phyloP scores from a whole-genome alignment of 1,284 basidiomycete genomes.

The Melampsora abietis-canadensis region DNA sequence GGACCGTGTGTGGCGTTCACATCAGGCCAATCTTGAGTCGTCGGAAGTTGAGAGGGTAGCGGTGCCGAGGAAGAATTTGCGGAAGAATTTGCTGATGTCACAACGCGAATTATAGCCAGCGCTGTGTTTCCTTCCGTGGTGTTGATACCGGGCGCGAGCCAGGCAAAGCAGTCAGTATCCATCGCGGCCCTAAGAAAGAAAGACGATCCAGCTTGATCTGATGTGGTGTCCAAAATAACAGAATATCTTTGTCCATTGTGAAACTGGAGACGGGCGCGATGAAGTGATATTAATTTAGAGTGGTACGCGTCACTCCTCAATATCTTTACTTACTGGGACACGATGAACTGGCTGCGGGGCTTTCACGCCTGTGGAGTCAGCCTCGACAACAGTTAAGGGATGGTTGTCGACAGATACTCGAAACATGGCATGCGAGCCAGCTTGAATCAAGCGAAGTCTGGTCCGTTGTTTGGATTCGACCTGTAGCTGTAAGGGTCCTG shows the following conservation, averaged over 20 bases:
- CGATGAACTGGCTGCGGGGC: slow-evolving; percentile 44
- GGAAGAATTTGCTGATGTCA: neutral
- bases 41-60: neutral
- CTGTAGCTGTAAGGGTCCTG: neutral
- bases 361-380: slow-evolving; percentile 22
- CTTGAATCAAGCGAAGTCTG: slow-evolving; percentile 57
- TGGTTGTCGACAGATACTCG: slow-evolving; percentile 48
- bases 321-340: slow-evolving; percentile 40
- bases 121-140: slow-evolving; percentile 33
- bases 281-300: neutral
- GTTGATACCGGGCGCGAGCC: slow-evolving; percentile 26
- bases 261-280: slow-evolving; percentile 28
- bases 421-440: slow-evolving; percentile 54
- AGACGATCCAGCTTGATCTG: slow-evolving; percentile 21
- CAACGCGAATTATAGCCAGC: slow-evolving; percentile 19
- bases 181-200: slow-evolving; percentile 16
- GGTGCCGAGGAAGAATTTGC: neutral
- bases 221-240: slow-evolving; percentile 45
- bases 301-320: neutral
- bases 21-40: slow-evolving; percentile 19
- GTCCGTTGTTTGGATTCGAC: slow-evolving; percentile 53
- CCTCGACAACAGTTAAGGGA: slow-evolving; percentile 44
- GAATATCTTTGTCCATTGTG: slow-evolving; percentile 49
- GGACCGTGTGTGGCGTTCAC: slow-evolving; percentile 12
- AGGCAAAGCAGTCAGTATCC: slow-evolving; percentile 7